Evolutionary conservation across 2,329 filamentous ascomycete species (phyloP), one percentile per base, ranked within the genome.

Genomic region (Neopestalotiopsis sp.): DNA sequence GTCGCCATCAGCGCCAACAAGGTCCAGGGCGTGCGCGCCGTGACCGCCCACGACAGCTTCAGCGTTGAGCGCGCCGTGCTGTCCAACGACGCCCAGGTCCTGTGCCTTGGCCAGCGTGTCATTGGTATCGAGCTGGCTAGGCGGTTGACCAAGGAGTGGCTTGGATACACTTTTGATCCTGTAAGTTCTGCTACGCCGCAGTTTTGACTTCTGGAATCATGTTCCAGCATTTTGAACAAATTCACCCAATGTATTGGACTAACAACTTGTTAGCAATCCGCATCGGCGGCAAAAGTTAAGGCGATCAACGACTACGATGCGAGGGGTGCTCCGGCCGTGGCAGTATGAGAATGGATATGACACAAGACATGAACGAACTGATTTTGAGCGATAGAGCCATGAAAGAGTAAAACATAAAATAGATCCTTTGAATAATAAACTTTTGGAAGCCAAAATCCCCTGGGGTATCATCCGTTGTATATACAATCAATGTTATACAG

Each of bases 1-100:
- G 94, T 97, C 7, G 94, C 94, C 74, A 97, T 97, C 78, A 84
- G 89, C n/a, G 94, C 94, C 73, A 97, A 97, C 86, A 97, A 97
- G 81, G 90, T 97, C 72, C 91, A 90, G 68, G 94, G 94, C 5
- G 89, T 97, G 70, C 86, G 94, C 30, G 94, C 94, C n/a, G 94
- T 97, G 20, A 97, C 94, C 4, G 94, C 94, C 1, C 94, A 97
- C 79, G 94, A 97, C 78, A 91, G 90, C 73, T 97, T 95, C 84
- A 91, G 88, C 68, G 93, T 97, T 5, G 94, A 97, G 85, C 84
- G 93, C 64, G 90, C 92, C 24, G 88, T 97, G 12, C 82, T 95
- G 75, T 94, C 91, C 82, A 97, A 97, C 80, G 91, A 97, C 78
- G 93, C 93, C 3, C 94, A 97, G 82, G 93, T 97, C 40, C 82